A percentile compares a stretch with the other conserved stretches of the same genome.
These are phyloP conservation scores for Phytophthora pistaciae DNA, from an alignment of 352 stramenopile species.

Conservation along the genomic window DNA sequence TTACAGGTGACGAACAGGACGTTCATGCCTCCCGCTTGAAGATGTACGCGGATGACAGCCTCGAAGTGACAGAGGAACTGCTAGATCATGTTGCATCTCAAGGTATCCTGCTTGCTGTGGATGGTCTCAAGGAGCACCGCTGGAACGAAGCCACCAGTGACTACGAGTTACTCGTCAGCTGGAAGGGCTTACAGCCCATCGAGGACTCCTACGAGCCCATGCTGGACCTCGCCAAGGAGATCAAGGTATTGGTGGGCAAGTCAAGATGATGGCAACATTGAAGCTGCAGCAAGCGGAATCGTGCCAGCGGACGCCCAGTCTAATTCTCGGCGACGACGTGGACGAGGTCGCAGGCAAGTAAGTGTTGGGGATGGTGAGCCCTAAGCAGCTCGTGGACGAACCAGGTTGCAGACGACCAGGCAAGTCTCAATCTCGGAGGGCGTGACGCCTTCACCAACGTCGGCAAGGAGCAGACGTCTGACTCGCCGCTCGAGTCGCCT, in stretches of 20 bases:
- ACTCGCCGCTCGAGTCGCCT: not conserved
- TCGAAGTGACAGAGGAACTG: constrained; percentile 3
- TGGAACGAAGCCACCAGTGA: not conserved
- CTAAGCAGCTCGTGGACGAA: not conserved
- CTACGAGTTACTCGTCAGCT: not conserved
- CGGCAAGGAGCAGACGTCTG: not conserved
- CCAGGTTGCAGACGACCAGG: not conserved
- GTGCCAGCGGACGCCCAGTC: not conserved
- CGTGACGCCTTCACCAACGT: not conserved
- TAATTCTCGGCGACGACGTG: not conserved
- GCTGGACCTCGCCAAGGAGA: not conserved
- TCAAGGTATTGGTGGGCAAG: not conserved
- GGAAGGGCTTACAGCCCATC: not conserved
- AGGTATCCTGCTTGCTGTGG: constrained; percentile 1
- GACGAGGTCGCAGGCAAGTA: not conserved
- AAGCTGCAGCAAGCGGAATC: not conserved
- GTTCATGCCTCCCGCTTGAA: constrained; percentile 6
- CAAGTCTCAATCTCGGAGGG: not conserved
- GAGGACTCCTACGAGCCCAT: not conserved
- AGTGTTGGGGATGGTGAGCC: not conserved
- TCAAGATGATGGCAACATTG: not conserved
- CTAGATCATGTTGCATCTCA: constrained; percentile 8
- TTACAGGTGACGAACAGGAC: not conserved
- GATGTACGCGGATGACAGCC: constrained; percentile 1
- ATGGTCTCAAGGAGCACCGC: not conserved